Evolutionary conservation across 371 early-diverging fungal species (phyloP).

Genomic region (Apophysomyces elegans): DNA sequence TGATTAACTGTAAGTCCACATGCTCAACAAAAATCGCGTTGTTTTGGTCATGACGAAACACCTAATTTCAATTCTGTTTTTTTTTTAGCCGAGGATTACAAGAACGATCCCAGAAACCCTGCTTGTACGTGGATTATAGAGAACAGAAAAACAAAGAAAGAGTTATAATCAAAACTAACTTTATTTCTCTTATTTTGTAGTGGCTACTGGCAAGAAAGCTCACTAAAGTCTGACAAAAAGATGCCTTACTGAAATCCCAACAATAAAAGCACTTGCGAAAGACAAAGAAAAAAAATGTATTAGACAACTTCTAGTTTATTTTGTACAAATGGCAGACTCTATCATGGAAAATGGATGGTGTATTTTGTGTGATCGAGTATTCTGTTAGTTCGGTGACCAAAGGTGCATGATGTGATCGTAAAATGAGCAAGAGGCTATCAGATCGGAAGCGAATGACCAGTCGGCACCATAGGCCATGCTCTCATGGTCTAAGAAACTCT

Average conservation of each 20-base stretch:
- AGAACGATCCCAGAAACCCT: conserved; percentile 63
- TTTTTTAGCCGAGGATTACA: conserved; percentile 51
- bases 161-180: neutral
- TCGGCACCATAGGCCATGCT: conserved; percentile 93
- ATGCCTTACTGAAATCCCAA: neutral
- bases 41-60: neutral
- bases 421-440: conserved; percentile 90
- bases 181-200: conserved; percentile 25
- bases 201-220: conserved; percentile 59
- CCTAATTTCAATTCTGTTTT: neutral
- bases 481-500: conserved; percentile 72
- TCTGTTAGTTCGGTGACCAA: conserved; percentile 57
- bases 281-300: neutral
- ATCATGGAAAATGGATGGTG: neutral
- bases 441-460: conserved; percentile 70
- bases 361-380: neutral
- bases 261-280: neutral
- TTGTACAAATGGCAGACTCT: neutral
- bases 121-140: conserved; percentile 44
- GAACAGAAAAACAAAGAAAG: no score
- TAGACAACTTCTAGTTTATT: no score
- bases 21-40: neutral
- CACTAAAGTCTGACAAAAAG: conserved; percentile 34
- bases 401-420: conserved; percentile 90
- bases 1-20: conserved; percentile 51